phyloP scores from a whole-genome alignment of 129 eudicot genomes.

The Centaurea solstitialis region DNA sequence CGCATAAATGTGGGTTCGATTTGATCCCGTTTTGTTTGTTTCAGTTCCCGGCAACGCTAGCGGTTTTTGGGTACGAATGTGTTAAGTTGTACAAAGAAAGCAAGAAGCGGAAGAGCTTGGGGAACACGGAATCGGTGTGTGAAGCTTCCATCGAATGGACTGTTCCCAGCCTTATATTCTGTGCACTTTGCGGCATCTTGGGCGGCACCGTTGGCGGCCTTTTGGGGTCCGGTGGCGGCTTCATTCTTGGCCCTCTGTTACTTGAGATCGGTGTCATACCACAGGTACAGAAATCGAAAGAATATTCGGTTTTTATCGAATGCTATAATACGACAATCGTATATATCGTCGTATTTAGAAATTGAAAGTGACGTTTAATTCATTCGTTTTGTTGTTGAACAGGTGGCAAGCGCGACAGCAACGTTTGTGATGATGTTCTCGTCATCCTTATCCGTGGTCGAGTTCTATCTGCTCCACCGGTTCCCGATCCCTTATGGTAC shows the following conservation, averaged over 20 bases:
- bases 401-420: conserved; percentile 98
- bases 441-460: conserved; percentile 87
- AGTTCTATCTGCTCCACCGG: conserved; percentile 83
- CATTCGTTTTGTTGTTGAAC: background rate
- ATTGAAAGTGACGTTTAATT: no score
- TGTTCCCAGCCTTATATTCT: conserved; percentile 56
- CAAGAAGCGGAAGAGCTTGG: conserved; percentile 57
- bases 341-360: background rate
- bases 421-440: conserved; percentile 99
- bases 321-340: background rate
- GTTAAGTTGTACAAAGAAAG: conserved; percentile 63
- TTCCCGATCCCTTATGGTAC: conserved; percentile 91
- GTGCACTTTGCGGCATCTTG: conserved; percentile 84
- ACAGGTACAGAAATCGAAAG: conserved; percentile 52
- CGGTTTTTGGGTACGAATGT: conserved; percentile 78
- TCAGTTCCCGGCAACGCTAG: conserved; percentile 83
- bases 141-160: conserved; percentile 89
- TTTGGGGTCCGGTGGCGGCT: conserved; percentile 97
- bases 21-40: background rate
- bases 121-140: conserved; percentile 67
- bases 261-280: conserved; percentile 98
- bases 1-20: background rate
- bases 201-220: conserved; percentile 98
- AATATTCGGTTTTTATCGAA: background rate
- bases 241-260: conserved; percentile 87